These are phyloP conservation scores for Salix exigua DNA, from an alignment of 345 rosid genomes.

Conservation along the genomic window DNA sequence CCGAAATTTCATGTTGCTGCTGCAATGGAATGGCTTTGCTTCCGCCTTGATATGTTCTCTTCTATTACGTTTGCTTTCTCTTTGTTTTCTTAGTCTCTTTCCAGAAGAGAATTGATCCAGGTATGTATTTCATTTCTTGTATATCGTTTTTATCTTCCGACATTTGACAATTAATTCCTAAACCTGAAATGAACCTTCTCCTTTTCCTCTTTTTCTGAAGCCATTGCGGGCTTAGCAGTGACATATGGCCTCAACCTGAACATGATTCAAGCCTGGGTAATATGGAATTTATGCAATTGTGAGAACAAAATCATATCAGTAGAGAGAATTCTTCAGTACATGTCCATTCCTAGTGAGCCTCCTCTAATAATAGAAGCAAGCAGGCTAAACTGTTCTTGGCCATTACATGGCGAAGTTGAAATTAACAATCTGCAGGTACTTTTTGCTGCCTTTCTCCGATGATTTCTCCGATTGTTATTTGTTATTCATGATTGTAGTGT, in stretches of 20 bases:
- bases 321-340: constrained; percentile 82
- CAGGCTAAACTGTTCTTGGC: constrained; percentile 58
- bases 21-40: constrained; percentile 75
- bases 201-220: constrained; percentile 35
- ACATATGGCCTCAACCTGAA: constrained; percentile 81
- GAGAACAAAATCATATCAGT: constrained; percentile 88
- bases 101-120: constrained; percentile 64
- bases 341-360: constrained; percentile 64
- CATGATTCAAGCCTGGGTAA: constrained; percentile 60
- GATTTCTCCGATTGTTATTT: background rate
- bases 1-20: constrained; percentile 45
- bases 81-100: constrained; percentile 56
- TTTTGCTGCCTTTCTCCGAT: background rate
- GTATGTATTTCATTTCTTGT: constrained; percentile 29
- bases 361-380: constrained; percentile 63
- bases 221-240: constrained; percentile 80
- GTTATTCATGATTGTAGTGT: background rate
- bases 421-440: constrained; percentile 62
- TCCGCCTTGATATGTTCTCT: constrained; percentile 62
- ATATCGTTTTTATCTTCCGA: background rate
- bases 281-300: constrained; percentile 60
- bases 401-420: constrained; percentile 53
- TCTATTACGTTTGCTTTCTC: constrained; percentile 50
- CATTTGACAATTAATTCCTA: background rate
- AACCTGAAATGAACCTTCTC: background rate